Evolutionary conservation across 164 flowering plant genomes (phyloP).

Genomic region (Magnolia officinalis): DNA sequence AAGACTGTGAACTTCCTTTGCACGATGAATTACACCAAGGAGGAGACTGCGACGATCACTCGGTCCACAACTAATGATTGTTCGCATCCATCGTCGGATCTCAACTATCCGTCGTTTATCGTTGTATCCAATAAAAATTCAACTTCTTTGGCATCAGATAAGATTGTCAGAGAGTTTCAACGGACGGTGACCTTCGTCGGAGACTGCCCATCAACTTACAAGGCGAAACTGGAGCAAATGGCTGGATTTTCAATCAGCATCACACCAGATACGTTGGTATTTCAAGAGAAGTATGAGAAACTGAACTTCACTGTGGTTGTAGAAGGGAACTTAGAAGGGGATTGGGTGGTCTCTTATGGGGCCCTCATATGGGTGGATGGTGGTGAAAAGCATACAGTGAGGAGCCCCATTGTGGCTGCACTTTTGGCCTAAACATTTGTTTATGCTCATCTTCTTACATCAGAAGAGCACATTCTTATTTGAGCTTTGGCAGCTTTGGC

Average conservation of each 20-base stretch:
- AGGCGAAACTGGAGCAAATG: background rate
- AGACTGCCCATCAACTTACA: background rate
- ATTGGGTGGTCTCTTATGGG: constrained; percentile 18
- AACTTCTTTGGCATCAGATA: too few relatives aligned
- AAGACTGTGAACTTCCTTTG: too few relatives aligned
- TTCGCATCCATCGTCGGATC: background rate
- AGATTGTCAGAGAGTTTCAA: background rate
- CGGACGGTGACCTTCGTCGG: constrained; percentile 3
- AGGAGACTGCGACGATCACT: constrained; percentile 36
- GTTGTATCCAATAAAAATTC: background rate
- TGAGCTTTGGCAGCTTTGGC: too few relatives aligned
- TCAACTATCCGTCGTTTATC: constrained; percentile 8
- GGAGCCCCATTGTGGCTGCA: constrained; percentile 48
- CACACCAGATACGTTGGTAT: too few relatives aligned
- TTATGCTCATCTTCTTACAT: too few relatives aligned
- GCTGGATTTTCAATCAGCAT: too few relatives aligned
- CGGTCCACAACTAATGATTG: background rate
- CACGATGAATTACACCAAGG: background rate
- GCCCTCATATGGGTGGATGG: constrained; percentile 38
- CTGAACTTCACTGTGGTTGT: background rate
- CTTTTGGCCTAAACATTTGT: too few relatives aligned
- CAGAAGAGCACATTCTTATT: too few relatives aligned
- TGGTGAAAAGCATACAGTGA: constrained; percentile 29
- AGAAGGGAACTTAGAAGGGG: background rate
- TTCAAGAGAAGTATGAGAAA: too few relatives aligned